Evolutionary conservation across 345 rosid genomes (phyloP), one percentile per base, ranked within the genome.

Genomic region (Physaria fendleri): DNA sequence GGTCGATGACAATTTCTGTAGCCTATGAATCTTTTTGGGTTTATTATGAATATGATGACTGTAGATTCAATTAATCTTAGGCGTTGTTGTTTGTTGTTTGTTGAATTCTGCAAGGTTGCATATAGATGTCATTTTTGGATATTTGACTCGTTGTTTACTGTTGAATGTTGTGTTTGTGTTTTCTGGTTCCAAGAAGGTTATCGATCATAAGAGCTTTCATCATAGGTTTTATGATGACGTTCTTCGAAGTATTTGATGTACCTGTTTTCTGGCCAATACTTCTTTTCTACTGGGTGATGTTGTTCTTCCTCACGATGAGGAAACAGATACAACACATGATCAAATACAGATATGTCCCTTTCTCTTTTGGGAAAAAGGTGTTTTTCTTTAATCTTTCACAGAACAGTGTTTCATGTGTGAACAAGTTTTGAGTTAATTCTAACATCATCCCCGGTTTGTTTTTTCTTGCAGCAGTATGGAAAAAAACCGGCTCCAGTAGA

Each of bases 231-330:
- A 43, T 71, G 45, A 71, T 79, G 89, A 93, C 97, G 39, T 93
- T 93, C 80, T 88, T 86, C 71, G 69, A 71, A 0, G 78, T 62
- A 5, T 89, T 93, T 67, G 91, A 86, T 41, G 91, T 88, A 21
- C 97, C 99, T 62, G 97, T 93, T 2, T 93, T 93, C 74, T 88
- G 99, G 99, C 99, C 97, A 12, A 89, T 93, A 57, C 97, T 93
- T 12, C 85, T 88, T 6, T 88, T 88, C 86, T 93, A 93, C 76
- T 86, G 94, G 95, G 35, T 89, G 25, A 64, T 86, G 77, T 41
- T 93, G 33, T 86, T 88, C 55, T 58, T 79, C 48, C 77, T 85
- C 14, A 93, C 97, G n/a, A 88, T 88, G 97, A 86, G 80, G 81
- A 82, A 76, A 67, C 97, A 93, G 71, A 86, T 93, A 56, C 76